Conservation (phyloP, 164 flowering plant genomes). For the Magnolia sinica region DNA sequence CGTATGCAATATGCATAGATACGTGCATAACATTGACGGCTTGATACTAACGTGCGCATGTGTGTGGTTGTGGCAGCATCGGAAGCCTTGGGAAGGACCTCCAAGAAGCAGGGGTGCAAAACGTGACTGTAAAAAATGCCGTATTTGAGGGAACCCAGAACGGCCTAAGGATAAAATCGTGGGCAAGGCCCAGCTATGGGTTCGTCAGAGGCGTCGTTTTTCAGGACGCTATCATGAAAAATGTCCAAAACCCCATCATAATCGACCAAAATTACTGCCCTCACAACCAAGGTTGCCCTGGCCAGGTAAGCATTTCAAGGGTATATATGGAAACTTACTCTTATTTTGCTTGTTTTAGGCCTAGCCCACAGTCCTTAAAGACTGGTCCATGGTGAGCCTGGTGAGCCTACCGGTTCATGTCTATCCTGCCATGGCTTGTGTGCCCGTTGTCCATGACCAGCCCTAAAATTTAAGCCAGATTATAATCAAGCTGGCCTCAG, state of each 20-base stretch:
- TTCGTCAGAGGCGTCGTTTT: slow-evolving; percentile 26
- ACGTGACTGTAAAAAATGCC: slow-evolving; percentile 22
- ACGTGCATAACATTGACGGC: not conserved
- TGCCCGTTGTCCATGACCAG: too few relatives aligned
- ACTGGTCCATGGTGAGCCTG: not conserved
- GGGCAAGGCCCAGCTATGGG: slow-evolving; percentile 35
- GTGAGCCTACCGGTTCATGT: not conserved
- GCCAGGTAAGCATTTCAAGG: slow-evolving; percentile 17
- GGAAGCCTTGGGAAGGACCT: slow-evolving; percentile 26
- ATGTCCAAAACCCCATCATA: slow-evolving; percentile 28
- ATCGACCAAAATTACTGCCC: slow-evolving; percentile 38
- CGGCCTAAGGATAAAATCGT: slow-evolving; percentile 31
- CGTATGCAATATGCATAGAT: too few relatives aligned
- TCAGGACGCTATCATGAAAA: slow-evolving; percentile 22
- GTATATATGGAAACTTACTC: too few relatives aligned
- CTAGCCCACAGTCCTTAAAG: not conserved
- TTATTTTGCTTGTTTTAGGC: too few relatives aligned
- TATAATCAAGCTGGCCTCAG: too few relatives aligned
- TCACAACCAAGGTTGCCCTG: slow-evolving; percentile 20
- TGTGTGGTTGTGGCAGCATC: slow-evolving; percentile 16
- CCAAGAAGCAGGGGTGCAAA: slow-evolving; percentile 30
- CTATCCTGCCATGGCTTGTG: too few relatives aligned
- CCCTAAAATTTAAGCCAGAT: too few relatives aligned
- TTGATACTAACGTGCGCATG: not conserved
- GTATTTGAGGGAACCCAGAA: slow-evolving; percentile 27